A percentile compares a stretch with the other conserved stretches of the same genome.
Conservation (phyloP, 1,284 basidiomycete species). For the Xerocomus nothofagi region DNA sequence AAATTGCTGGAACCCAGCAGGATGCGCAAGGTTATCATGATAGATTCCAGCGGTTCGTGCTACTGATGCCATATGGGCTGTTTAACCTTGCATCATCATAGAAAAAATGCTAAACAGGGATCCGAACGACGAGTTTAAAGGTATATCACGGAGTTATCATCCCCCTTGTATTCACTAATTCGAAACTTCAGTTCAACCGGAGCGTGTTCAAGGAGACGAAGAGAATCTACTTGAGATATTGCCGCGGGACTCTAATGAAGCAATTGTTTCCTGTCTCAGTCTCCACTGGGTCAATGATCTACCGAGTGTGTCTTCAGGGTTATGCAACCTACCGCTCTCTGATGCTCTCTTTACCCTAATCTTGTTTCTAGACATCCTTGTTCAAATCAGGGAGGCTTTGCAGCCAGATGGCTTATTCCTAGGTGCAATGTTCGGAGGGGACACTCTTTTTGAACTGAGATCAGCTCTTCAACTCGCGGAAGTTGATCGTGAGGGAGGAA, state of each 20-base stretch:
- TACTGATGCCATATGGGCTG: not conserved
- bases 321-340: not conserved
- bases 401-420: constrained; percentile 94
- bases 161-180: constrained; percentile 4
- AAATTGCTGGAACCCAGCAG: constrained; percentile 77
- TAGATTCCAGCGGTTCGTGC: constrained; percentile 81
- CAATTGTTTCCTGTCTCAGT: constrained; percentile 87
- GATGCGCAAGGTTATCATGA: constrained; percentile 78
- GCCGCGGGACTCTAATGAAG: constrained; percentile 80
- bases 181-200: constrained; percentile 59
- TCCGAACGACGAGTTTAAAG: constrained; percentile 71
- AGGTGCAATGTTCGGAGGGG: constrained; percentile 93
- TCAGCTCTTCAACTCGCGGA: constrained; percentile 93
- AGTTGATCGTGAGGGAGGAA: constrained; percentile 91
- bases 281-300: constrained; percentile 99
- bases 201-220: constrained; percentile 76
- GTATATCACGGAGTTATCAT: constrained; percentile 38
- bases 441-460: constrained; percentile 92
- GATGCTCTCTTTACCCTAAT: not conserved
- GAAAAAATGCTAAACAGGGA: constrained; percentile 72
- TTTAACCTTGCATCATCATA: constrained; percentile 32
- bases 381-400: constrained; percentile 86
- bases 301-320: constrained; percentile 59
- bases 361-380: constrained; percentile 59
- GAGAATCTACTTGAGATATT: constrained; percentile 69